A percentile compares a stretch with the other conserved stretches of the same genome.
Evolutionary conservation across 225 moss, liverwort and hornwort species (phyloP).

Genomic region (Antitrichia curtipendula): DNA sequence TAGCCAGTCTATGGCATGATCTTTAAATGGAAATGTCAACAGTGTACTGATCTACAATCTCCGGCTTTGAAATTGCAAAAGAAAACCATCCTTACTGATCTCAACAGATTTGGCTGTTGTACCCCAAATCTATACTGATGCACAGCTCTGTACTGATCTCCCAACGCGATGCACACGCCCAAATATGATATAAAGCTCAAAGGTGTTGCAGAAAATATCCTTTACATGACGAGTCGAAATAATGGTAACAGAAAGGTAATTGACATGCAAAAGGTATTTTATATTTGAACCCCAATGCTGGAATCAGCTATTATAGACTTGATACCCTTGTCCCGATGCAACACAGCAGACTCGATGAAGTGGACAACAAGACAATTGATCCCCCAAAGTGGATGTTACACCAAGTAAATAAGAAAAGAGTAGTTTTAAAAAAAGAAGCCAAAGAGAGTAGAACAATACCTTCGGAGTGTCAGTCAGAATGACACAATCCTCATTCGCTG

Average conservation of each 20-base stretch:
- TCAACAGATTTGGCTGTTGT: background rate
- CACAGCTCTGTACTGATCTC: background rate
- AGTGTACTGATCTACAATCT: background rate
- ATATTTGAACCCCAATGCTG: background rate
- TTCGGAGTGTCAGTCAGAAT: slow-evolving; percentile 19
- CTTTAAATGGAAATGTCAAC: background rate
- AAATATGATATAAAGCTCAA: background rate
- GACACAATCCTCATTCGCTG: slow-evolving; percentile 33
- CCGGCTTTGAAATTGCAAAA: background rate
- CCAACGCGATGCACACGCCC: background rate
- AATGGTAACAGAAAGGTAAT: background rate
- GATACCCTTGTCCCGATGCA: background rate
- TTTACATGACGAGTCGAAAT: background rate
- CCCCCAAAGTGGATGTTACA: background rate
- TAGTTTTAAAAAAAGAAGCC: background rate
- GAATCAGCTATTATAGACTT: background rate
- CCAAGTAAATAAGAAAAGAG: background rate
- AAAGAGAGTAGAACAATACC: background rate
- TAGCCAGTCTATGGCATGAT: background rate
- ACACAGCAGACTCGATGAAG: background rate
- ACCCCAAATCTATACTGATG: background rate
- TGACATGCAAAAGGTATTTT: background rate
- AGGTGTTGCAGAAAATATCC: background rate
- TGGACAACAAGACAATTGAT: background rate
- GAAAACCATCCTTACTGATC: background rate